Percentiles rank a stretch among this genome's conserved stretches.
Evolutionary conservation across 2,329 filamentous ascomycete species (phyloP).

Genomic region (Xylariaceae sp.): DNA sequence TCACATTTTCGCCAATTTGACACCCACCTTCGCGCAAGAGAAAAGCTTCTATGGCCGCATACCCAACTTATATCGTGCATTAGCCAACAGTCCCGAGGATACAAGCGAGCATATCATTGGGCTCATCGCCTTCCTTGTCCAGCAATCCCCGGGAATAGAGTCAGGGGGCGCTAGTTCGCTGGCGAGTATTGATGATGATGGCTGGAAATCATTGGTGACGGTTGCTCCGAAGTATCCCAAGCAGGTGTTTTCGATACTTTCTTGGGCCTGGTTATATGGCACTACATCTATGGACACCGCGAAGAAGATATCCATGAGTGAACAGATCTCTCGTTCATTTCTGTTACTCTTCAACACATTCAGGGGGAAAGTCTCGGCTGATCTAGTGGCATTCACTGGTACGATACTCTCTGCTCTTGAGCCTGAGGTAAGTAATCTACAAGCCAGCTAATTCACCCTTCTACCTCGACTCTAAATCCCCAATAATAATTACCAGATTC

Average conservation of each 20-base stretch:
- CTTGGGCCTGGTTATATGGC: slow-evolving; percentile 52
- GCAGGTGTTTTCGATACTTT: slow-evolving; percentile 48
- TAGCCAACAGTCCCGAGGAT: slow-evolving; percentile 51
- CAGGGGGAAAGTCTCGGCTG: slow-evolving; percentile 55
- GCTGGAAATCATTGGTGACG: slow-evolving; percentile 53
- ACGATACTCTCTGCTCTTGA: slow-evolving; percentile 46
- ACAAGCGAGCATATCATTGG: slow-evolving; percentile 52
- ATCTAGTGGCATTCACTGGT: slow-evolving; percentile 53
- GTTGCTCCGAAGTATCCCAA: slow-evolving; percentile 49
- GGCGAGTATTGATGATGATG: slow-evolving; percentile 40
- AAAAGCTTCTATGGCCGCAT: slow-evolving; percentile 48
- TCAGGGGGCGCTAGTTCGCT: slow-evolving; percentile 21
- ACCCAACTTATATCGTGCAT: slow-evolving; percentile 46
- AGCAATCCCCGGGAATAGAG: slow-evolving; percentile 44
- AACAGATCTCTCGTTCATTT: slow-evolving; percentile 44
- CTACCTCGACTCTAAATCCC: no score
- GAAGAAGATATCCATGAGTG: slow-evolving; percentile 25
- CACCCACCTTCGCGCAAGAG: slow-evolving; percentile 44
- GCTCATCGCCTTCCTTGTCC: slow-evolving; percentile 53
- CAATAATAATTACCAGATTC: no score
- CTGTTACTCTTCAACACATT: slow-evolving; percentile 32
- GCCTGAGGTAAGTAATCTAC: slow-evolving; percentile 36
- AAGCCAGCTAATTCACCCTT: no score
- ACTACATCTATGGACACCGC: slow-evolving; percentile 24
- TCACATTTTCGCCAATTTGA: slow-evolving; percentile 55